A percentile compares a stretch with the other conserved stretches of the same genome.
Evolutionary conservation across 176 grass and related monocot genomes (phyloP).

Genomic region (Oropetium thomaeum): DNA sequence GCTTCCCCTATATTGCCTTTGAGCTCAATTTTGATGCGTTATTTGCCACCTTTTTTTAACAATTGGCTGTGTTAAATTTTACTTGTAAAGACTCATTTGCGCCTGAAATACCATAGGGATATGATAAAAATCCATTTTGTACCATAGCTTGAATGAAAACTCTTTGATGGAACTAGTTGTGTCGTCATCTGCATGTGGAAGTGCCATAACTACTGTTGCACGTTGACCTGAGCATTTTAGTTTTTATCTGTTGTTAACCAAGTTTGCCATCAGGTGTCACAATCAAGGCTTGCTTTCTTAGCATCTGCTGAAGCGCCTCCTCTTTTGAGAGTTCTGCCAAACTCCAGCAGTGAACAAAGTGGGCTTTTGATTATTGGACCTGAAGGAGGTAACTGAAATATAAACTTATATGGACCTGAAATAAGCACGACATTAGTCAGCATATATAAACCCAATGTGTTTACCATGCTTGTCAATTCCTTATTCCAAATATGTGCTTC

Average conservation of each 20-base stretch:
- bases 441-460: not conserved
- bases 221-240: not conserved
- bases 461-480: not conserved
- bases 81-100: too few species aligned
- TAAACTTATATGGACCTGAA: not conserved
- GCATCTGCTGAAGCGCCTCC: constrained; percentile 86
- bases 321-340: constrained; percentile 55
- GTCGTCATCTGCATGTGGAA: not conserved
- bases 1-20: too few species aligned
- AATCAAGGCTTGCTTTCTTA: constrained; percentile 71
- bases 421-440: not conserved
- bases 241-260: not conserved
- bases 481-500: not conserved
- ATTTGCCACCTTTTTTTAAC: too few species aligned
- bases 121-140: not conserved
- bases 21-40: too few species aligned
- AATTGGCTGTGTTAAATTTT: too few species aligned
- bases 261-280: constrained; percentile 50
- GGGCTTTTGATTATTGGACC: constrained; percentile 85
- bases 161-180: not conserved
- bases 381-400: constrained; percentile 64
- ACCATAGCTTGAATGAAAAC: not conserved
- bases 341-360: constrained; percentile 46
- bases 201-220: not conserved
- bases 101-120: too few species aligned